These are phyloP conservation scores for Globisporangium solare DNA, from an alignment of 352 stramenopile species.

Conservation along the genomic window DNA sequence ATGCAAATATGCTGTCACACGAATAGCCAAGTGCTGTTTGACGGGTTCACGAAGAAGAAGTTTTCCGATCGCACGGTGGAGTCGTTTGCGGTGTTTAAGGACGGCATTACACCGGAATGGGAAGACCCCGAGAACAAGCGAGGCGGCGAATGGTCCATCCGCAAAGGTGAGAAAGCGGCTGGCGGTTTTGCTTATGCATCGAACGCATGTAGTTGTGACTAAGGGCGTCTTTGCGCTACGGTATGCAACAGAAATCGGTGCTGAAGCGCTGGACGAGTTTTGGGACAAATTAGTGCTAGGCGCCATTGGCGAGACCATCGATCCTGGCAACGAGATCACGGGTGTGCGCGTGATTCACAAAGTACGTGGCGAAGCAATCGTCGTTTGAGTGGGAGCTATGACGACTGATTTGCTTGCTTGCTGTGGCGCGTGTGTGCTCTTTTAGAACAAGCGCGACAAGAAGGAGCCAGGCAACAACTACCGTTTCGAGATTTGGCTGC, in stretches of 20 bases:
- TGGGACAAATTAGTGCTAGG: constrained; percentile 90
- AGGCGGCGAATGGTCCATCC: constrained; percentile 84
- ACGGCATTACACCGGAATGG: constrained; percentile 88
- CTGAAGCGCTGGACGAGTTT: constrained; percentile 78
- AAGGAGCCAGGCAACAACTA: constrained; percentile 82
- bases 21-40: constrained; percentile 68
- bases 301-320: constrained; percentile 87
- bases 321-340: constrained; percentile 85
- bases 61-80: constrained; percentile 91
- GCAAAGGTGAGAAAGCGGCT: constrained; percentile 52
- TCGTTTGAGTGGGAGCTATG: background rate
- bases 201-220: constrained; percentile 4
- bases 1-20: background rate
- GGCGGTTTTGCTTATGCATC: background rate
- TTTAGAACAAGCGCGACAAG: constrained; percentile 83
- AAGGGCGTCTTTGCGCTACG: background rate
- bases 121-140: constrained; percentile 88
- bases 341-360: constrained; percentile 90
- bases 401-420: background rate
- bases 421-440: background rate
- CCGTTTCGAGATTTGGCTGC: constrained; percentile 84
- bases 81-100: constrained; percentile 91
- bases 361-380: constrained; percentile 21
- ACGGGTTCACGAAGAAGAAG: constrained; percentile 86
- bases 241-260: constrained; percentile 46